A percentile compares a stretch with the other conserved stretches of the same genome.
These are phyloP conservation scores for Paramecium octaurelia DNA, from an alignment of 73 alveolate species.

Conservation along the genomic window DNA sequence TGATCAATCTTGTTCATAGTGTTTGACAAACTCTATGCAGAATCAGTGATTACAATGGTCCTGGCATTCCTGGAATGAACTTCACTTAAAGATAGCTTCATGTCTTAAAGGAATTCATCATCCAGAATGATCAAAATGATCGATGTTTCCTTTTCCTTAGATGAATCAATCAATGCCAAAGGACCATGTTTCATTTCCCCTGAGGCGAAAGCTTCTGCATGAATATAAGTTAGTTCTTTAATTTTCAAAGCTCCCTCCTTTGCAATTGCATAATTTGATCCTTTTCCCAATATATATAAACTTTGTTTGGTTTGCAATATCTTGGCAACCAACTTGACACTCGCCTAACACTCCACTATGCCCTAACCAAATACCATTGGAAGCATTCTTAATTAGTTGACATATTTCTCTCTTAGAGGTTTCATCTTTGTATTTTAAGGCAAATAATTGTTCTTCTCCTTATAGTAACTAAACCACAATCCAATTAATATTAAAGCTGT, in stretches of 20 bases:
- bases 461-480: slow-evolving; percentile 59
- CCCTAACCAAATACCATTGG: slow-evolving; percentile 65
- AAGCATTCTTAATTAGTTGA: slow-evolving; percentile 12
- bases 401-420: slow-evolving; percentile 30
- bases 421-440: neutral
- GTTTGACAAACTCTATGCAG: neutral
- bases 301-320: slow-evolving; percentile 61
- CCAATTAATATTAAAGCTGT: slow-evolving; percentile 58
- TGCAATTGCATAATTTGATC: slow-evolving; percentile 90
- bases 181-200: slow-evolving; percentile 95
- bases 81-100: slow-evolving; percentile 65
- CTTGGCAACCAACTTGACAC: slow-evolving; percentile 63
- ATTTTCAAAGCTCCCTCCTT: slow-evolving; percentile 95
- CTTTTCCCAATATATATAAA: slow-evolving; percentile 84
- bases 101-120: slow-evolving; percentile 66
- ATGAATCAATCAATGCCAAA: slow-evolving; percentile 71
- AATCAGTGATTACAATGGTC: slow-evolving; percentile 53
- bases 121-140: slow-evolving; percentile 71
- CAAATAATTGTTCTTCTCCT: slow-evolving; percentile 35
- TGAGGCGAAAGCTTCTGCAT: slow-evolving; percentile 94
- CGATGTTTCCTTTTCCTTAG: slow-evolving; percentile 65
- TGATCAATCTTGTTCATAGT: slow-evolving; percentile 42
- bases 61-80: slow-evolving; percentile 65
- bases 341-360: slow-evolving; percentile 51
- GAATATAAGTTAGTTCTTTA: slow-evolving; percentile 91